phyloP scores from a whole-genome alignment of 2,329 filamentous ascomycete genomes.

The Hypoxylon sp. region DNA sequence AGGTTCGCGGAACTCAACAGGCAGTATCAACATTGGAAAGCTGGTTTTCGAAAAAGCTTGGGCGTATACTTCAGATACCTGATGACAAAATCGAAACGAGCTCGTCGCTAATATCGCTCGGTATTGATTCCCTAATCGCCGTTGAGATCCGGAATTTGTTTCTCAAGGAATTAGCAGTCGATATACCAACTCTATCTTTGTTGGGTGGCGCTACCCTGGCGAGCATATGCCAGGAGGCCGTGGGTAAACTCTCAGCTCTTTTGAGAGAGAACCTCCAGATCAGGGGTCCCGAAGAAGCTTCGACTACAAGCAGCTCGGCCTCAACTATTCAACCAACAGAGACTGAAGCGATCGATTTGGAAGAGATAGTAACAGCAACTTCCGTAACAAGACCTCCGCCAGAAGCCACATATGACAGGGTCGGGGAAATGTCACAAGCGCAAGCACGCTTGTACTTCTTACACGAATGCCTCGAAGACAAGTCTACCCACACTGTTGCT shows the following conservation, averaged over 20 bases:
- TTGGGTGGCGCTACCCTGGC: background rate
- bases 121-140: conserved; percentile 53
- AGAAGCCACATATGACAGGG: conserved; percentile 52
- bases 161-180: conserved; percentile 59
- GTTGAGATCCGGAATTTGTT: conserved; percentile 64
- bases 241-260: background rate
- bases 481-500: background rate
- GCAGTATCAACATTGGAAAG: too few relatives aligned
- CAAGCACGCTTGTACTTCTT: background rate
- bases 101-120: conserved; percentile 16
- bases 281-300: too few relatives aligned
- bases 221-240: background rate
- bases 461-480: conserved; percentile 9
- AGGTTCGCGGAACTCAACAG: too few relatives aligned
- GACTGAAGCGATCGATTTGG: too few relatives aligned
- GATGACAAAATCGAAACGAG: too few relatives aligned
- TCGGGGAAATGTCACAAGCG: background rate
- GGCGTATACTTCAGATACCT: too few relatives aligned
- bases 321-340: too few relatives aligned
- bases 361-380: too few relatives aligned
- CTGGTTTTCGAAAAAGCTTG: too few relatives aligned
- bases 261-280: too few relatives aligned
- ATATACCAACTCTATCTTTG: conserved; percentile 59
- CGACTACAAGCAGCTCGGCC: too few relatives aligned
- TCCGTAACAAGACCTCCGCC: too few relatives aligned